Conservation (phyloP, 1,284 basidiomycete species). For the Trichosporon ovoides region DNA sequence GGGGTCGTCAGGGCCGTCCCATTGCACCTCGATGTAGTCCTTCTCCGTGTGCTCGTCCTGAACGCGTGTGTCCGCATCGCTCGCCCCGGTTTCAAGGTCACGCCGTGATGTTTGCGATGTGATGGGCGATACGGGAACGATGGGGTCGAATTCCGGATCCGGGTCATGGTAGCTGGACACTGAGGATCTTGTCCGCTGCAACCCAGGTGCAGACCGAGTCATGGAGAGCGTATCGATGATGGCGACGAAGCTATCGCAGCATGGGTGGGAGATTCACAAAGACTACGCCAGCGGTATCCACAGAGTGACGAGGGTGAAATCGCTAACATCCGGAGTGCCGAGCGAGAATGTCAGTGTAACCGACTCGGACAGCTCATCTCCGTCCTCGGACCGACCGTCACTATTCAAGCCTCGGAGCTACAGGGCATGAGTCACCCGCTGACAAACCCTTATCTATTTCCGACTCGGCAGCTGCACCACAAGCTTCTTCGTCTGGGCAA, state of each 20-base stretch:
- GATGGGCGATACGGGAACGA: neutral
- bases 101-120: neutral
- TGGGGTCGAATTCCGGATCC: neutral
- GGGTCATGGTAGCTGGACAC: neutral
- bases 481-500: no score
- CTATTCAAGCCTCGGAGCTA: no score
- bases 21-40: slow-evolving; percentile 24
- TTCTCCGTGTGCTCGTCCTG: neutral
- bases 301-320: no score
- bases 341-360: no score
- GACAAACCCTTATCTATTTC: no score
- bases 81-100: neutral
- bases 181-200: neutral
- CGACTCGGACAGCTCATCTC: no score
- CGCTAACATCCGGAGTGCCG: no score
- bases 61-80: neutral
- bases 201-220: neutral
- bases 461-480: no score
- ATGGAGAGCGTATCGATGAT: neutral
- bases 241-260: neutral
- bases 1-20: slow-evolving; percentile 38
- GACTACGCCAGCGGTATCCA: no score
- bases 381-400: no score
- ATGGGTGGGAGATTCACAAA: neutral
- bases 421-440: no score